Evolutionary conservation across 345 rosid genomes (phyloP).

Genomic region (Rhodomyrtus tomentosa): DNA sequence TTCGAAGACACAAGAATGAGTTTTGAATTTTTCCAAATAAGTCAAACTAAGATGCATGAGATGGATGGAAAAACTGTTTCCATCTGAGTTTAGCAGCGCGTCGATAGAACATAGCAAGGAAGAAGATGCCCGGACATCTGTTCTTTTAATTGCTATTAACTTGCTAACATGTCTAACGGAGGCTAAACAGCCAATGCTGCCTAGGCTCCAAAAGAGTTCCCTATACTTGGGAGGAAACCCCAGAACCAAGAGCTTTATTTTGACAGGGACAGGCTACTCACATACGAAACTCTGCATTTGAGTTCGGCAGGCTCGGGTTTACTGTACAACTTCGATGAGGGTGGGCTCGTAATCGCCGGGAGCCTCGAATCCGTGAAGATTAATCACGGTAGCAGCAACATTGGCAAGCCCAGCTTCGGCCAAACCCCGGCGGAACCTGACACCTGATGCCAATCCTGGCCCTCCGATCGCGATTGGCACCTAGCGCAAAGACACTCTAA

Average conservation of each 20-base stretch:
- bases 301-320: not conserved
- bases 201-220: not conserved
- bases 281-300: not conserved
- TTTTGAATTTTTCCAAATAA: not conserved
- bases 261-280: not conserved
- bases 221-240: not conserved
- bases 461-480: slow-evolving; percentile 93
- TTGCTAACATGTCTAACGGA: not conserved
- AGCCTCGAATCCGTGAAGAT: slow-evolving; percentile 78
- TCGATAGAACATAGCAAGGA: too few species aligned
- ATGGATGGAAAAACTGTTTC: not conserved
- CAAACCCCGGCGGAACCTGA: slow-evolving; percentile 52
- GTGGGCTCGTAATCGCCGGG: slow-evolving; percentile 74
- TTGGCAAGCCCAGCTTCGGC: slow-evolving; percentile 67
- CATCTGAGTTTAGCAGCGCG: too few species aligned
- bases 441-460: slow-evolving; percentile 50
- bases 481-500: slow-evolving; percentile 5
- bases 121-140: not conserved
- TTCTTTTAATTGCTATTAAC: not conserved
- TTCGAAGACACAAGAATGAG: not conserved
- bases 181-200: not conserved
- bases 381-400: slow-evolving; percentile 81
- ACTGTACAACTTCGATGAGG: slow-evolving; percentile 56
- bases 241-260: not conserved
- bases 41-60: not conserved